Base-by-base conservation (phyloP, 169 alveolate genomes). In the Cryptosporidium viatorum region DNA sequence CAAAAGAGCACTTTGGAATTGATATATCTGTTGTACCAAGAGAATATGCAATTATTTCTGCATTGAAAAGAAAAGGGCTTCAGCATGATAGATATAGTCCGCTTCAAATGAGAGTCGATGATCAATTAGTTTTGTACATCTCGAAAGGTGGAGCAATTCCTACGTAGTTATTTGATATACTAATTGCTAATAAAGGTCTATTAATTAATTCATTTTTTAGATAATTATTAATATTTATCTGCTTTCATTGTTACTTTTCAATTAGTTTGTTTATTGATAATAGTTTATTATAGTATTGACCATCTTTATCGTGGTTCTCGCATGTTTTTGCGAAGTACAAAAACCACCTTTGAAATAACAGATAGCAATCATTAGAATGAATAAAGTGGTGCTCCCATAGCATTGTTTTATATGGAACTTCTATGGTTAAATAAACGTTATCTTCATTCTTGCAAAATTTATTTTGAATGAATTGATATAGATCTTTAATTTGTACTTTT, bases 31-130 rank as follows among this genome's bases (percentile, higher is more conserved):
- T 80, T 23, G 80, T 80, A 21, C 89, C 89, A 29, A 59, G n/a
- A 26, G 74, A 65, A 41, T 80, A 39, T 80, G 75, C 89, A 21
- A 62, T 80, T 26, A 80, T 80, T 26, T 80, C 80, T 23, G 80
- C 89, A 33, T 55, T 80, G 45, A 80, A 80, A 33, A 59, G 89
- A 31, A 80, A 41, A 18, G 89, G 89, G 31, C 74, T 80, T 18
- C 89, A 80, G 43, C 89, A 80, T 52, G 89, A 80, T 58, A 62
- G 89, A 37, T 80, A 80, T 48, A 80, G 89, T 31, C 89, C 89
- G 62, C 68, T 80, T 35, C 89, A 80, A 62, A 26, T 80, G 35
- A 59, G 89, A 12, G 75, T 80, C 41, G 89, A 67, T 9, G 89
- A 80, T 50, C 73, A 59, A 58, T 21, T 80, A 45, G 50, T 80